Evolutionary conservation across 352 stramenopile genomes (phyloP).

Genomic region (Thalassiosira exigua): DNA sequence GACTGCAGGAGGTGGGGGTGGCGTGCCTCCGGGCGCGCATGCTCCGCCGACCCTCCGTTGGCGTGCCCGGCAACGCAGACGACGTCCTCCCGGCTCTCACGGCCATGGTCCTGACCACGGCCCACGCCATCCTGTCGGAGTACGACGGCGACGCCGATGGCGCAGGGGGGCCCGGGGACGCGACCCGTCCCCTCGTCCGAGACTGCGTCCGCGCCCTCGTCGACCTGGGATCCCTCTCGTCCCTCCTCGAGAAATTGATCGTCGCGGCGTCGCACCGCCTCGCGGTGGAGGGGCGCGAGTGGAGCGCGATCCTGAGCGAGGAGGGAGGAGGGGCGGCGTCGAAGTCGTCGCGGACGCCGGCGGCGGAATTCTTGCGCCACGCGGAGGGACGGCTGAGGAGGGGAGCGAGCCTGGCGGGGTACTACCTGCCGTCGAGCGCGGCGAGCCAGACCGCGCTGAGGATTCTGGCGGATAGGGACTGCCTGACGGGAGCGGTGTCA

Average conservation of each 20-base stretch:
- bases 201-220: conserved; percentile 48
- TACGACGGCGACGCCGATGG: conserved; percentile 19
- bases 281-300: conserved; percentile 23
- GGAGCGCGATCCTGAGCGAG: conserved; percentile 26
- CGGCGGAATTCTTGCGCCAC: conserved; percentile 45
- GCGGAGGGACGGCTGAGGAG: conserved; percentile 40
- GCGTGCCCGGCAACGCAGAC: neutral
- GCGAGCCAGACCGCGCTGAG: conserved; percentile 17
- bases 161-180: neutral
- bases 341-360: conserved; percentile 14
- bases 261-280: conserved; percentile 31
- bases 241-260: conserved; percentile 49
- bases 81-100: conserved; percentile 18
- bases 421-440: conserved; percentile 38
- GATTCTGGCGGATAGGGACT: conserved; percentile 31
- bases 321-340: too few relatives aligned
- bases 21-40: conserved; percentile 50
- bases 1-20: conserved; percentile 56
- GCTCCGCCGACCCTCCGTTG: neutral
- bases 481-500: neutral
- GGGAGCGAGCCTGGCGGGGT: conserved; percentile 23
- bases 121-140: conserved; percentile 43
- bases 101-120: conserved; percentile 35
- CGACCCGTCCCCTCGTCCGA: conserved; percentile 33
- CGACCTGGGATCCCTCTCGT: conserved; percentile 37